These are phyloP conservation scores for Cladosporium sp. DNA, from an alignment of 2,329 filamentous ascomycete genomes.

Conservation along the genomic window DNA sequence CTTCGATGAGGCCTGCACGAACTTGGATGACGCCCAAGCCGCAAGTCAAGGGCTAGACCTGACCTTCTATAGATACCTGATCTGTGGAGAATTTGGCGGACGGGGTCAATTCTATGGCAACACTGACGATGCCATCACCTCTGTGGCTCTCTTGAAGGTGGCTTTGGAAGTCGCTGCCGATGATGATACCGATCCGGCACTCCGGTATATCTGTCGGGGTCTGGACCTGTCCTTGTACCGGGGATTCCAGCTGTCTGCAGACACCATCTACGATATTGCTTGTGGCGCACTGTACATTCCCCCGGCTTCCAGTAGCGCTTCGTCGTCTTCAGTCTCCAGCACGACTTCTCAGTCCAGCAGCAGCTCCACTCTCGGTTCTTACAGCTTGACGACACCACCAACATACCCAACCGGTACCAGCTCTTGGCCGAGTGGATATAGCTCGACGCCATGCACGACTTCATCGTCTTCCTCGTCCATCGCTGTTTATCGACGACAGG, in stretches of 20 bases:
- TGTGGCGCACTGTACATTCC: conserved; percentile 14
- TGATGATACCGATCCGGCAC: not conserved
- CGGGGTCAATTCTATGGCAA: conserved; percentile 5
- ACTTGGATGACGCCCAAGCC: not conserved
- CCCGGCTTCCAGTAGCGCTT: not conserved
- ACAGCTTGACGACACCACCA: not conserved
- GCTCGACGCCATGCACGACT: conserved; percentile 1
- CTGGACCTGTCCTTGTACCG: not conserved
- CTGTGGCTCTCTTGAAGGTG: not conserved
- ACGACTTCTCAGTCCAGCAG: not conserved
- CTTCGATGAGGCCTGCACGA: conserved; percentile 40
- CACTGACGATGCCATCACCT: conserved; percentile 6
- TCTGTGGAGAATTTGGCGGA: not conserved
- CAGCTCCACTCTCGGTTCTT: not conserved
- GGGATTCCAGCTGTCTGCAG: not conserved
- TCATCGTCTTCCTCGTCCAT: not conserved
- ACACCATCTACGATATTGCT: not conserved
- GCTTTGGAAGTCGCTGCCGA: conserved; percentile 5
- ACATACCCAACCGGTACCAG: not conserved
- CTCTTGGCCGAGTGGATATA: conserved; percentile 1
- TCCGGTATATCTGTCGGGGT: not conserved
- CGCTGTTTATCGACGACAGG: conserved; percentile 4
- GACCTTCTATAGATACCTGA: not conserved
- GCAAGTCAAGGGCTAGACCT: not conserved
- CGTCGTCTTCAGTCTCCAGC: not conserved